Percentiles rank a stretch among this genome's conserved stretches.
These are phyloP conservation scores for Graphium sp. DNA, from an alignment of 2,329 filamentous ascomycete genomes.

Conservation along the genomic window DNA sequence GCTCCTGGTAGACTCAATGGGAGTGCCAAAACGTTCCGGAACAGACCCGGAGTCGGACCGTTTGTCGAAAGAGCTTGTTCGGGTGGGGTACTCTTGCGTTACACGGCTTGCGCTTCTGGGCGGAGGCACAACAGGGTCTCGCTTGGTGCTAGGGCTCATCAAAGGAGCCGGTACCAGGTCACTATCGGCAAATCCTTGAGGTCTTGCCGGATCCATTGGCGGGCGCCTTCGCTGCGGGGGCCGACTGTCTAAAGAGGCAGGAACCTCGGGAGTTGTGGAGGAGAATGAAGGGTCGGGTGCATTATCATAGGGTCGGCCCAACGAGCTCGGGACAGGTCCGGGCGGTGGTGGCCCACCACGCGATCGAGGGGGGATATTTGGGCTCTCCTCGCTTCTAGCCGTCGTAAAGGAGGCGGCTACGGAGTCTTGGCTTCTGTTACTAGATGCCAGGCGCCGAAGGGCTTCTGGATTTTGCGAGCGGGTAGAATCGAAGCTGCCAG, in stretches of 20 bases:
- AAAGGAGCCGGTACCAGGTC: constrained; percentile 41
- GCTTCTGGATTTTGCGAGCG: constrained; percentile 22
- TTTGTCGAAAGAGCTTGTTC: constrained; percentile 19
- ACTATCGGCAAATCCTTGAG: constrained; percentile 26
- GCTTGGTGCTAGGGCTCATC: constrained; percentile 30
- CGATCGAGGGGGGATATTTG: constrained; percentile 32
- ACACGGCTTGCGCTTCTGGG: constrained; percentile 35
- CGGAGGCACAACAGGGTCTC: constrained; percentile 26
- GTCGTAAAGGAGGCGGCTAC: constrained; percentile 28
- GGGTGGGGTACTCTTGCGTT: no score
- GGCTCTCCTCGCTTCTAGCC: constrained; percentile 31
- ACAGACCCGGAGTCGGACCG: constrained; percentile 7
- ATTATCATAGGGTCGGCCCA: constrained; percentile 15
- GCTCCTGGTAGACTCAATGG: constrained; percentile 5
- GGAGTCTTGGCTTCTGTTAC: constrained; percentile 42
- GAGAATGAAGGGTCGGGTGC: constrained; percentile 6
- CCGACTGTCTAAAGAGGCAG: constrained; percentile 18
- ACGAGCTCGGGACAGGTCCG: constrained; percentile 20
- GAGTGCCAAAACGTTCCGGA: constrained; percentile 4
- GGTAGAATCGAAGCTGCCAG: constrained; percentile 32
- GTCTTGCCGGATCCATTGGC: constrained; percentile 44
- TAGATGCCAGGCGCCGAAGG: constrained; percentile 27
- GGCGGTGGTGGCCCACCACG: constrained; percentile 24
- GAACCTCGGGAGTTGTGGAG: constrained; percentile 7
- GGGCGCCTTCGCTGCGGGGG: constrained; percentile 49